Evolutionary conservation across 2,329 filamentous ascomycete species (phyloP), one percentile per base, ranked within the genome.

Genomic region (Fusarium sp.): DNA sequence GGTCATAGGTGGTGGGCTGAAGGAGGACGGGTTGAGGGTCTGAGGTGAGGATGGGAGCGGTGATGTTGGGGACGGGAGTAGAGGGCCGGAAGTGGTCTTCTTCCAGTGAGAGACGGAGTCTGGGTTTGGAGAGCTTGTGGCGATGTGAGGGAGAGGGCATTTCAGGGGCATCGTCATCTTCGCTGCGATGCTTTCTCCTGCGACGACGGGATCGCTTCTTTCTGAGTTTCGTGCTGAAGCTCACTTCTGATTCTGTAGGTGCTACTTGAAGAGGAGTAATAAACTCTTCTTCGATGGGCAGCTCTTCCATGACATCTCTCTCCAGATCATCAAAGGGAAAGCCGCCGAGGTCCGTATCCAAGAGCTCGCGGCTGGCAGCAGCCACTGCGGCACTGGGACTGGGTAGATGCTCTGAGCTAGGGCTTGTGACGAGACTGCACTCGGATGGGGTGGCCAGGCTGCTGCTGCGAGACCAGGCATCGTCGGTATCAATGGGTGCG

Each of bases 401-500:
- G 0, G 82, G 78, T 51, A 86, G 73, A 54, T 82, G 77, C 49
- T 83, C 78, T 2, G 73, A 72, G 67, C 74, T 77, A 20, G 78
- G 76, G 31, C 73, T 75, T 3, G 77, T 76, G 25, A 81, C 77
- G 14, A 78, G 69, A 65, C 78, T 78, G 58, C 75, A 75, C 60
- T 77, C 73, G 11, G 76, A 77, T n/a, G 74, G 66, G 2, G 73
- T 67, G 34, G 69, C 49, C 36, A 73, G 36, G 51, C 74, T 78
- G 64, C 74, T 78, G 49, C 74, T 74, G 20, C 73, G 66, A 25
- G 76, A 78, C 79, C 79, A 81, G n/a, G 71, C 81, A 67, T 77
- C 83, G 73, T 76, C 81, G 67, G 74, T 80, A 67, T 82, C 77
- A 61, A 96, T 81, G 2, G 91, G 91, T 38, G 89, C 87, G n/a